Conservation (phyloP, 176 grass and related monocot genomes). For the Hordeum vulgare region DNA sequence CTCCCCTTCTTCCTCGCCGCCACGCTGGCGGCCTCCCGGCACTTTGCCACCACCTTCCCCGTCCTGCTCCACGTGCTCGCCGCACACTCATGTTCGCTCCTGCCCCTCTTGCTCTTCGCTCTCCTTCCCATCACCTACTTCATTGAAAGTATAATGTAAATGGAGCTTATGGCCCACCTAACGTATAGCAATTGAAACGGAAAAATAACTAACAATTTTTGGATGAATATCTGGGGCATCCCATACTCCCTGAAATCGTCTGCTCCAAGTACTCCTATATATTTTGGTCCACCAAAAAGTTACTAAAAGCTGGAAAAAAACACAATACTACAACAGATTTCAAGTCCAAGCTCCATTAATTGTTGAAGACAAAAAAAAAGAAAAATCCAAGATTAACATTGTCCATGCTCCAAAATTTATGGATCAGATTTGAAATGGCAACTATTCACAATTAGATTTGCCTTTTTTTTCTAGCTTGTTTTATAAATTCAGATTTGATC, state of each 20-base stretch:
- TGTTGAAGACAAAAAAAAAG: neutral
- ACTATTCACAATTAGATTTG: too few species aligned
- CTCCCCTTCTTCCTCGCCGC: slow-evolving; percentile 66
- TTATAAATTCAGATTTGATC: too few species aligned
- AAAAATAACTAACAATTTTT: neutral
- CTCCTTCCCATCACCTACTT: slow-evolving; percentile 10
- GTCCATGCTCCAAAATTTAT: too few species aligned
- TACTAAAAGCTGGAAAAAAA: neutral
- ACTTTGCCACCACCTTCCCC: slow-evolving; percentile 40
- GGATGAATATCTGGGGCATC: neutral
- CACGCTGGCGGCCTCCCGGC: slow-evolving; percentile 29
- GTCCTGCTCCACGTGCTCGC: slow-evolving; percentile 38
- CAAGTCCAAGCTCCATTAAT: neutral
- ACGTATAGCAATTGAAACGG: neutral
- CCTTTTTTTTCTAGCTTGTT: too few species aligned
- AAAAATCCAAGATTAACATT: too few species aligned
- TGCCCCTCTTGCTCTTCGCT: slow-evolving; percentile 44
- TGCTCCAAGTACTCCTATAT: neutral
- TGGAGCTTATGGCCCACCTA: neutral
- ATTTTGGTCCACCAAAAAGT: neutral
- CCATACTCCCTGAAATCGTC: neutral
- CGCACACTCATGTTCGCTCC: slow-evolving; percentile 33
- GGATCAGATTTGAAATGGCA: too few species aligned
- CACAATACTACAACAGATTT: neutral
- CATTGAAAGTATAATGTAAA: too few species aligned